A percentile compares a stretch with the other conserved stretches of the same genome.
phyloP scores from a whole-genome alignment of 2,329 filamentous ascomycete species.

The Ampelomyces quisqualis region DNA sequence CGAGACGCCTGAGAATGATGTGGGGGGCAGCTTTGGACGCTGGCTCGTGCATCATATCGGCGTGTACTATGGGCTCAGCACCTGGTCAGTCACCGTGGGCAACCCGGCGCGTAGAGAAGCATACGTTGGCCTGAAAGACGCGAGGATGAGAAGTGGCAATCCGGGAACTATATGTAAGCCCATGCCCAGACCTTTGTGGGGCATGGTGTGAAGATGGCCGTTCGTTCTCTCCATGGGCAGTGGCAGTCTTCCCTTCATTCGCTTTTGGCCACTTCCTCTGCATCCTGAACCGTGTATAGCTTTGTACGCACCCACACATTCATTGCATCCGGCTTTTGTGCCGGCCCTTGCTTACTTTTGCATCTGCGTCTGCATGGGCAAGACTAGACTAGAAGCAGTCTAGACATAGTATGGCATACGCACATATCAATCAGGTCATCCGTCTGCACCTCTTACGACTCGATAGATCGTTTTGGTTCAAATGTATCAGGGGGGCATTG shows the following conservation, averaged over 20 bases:
- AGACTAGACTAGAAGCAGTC: conserved; percentile 4
- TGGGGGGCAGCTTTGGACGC: conserved; percentile 78
- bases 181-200: conserved; percentile 41
- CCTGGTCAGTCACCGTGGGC: conserved; percentile 74
- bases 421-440: not conserved
- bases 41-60: conserved; percentile 94
- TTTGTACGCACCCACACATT: not conserved
- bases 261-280: not conserved
- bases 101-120: conserved; percentile 74
- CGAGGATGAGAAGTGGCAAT: conserved; percentile 31
- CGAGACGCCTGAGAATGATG: conserved; percentile 74
- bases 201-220: conserved; percentile 32
- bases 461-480: not conserved
- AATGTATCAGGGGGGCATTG: not conserved
- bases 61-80: conserved; percentile 85
- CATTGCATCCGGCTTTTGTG: too few species aligned
- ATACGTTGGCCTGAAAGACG: conserved; percentile 72
- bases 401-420: conserved; percentile 21
- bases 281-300: not conserved
- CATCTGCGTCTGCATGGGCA: conserved; percentile 9
- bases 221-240: too few species aligned
- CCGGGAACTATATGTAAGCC: conserved; percentile 17
- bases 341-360: not conserved
- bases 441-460: not conserved
- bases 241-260: not conserved